A percentile compares a stretch with the other conserved stretches of the same genome.
Conservation (phyloP, 306 rosid genomes). For the Gastrolobium bilobum region DNA sequence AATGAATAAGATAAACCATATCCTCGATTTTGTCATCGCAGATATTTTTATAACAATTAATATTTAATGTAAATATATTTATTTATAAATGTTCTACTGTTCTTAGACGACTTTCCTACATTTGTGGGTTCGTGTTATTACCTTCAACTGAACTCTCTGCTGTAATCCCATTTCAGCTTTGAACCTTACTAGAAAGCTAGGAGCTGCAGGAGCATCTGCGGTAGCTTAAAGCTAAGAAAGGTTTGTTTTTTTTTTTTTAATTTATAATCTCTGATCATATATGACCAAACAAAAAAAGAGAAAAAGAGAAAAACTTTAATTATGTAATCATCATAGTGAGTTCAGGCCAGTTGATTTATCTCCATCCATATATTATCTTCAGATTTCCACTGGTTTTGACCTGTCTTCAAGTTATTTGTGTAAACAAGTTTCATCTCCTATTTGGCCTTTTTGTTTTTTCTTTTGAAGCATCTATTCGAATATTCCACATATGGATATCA, state of each 20-base stretch:
- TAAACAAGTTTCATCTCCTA: conserved; percentile 26
- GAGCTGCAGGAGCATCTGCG: neutral
- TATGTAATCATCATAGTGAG: neutral
- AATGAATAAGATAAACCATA: neutral
- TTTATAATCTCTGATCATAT: neutral
- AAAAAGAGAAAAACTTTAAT: neutral
- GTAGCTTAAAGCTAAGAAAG: conserved; percentile 7
- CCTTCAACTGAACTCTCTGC: neutral
- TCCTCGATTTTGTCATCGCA: neutral
- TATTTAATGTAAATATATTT: too few species aligned
- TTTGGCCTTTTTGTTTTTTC: neutral
- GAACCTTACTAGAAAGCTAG: neutral
- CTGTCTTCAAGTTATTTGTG: conserved; percentile 4
- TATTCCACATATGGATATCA: conserved; percentile 14
- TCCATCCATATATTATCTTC: neutral
- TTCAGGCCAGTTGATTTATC: conserved; percentile 5
- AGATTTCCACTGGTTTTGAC: conserved; percentile 6
- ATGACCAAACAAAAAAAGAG: too few species aligned
- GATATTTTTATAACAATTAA: neutral
- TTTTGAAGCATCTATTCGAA: conserved; percentile 10
- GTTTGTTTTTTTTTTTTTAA: conserved; percentile 22
- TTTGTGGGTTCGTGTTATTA: too few species aligned
- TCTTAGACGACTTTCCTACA: neutral
- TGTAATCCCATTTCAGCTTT: neutral
- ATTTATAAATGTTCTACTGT: neutral